Evolutionary conservation across 768 basidiomycete genomes (phyloP).

Genomic region (Pisolithus tinctorius): DNA sequence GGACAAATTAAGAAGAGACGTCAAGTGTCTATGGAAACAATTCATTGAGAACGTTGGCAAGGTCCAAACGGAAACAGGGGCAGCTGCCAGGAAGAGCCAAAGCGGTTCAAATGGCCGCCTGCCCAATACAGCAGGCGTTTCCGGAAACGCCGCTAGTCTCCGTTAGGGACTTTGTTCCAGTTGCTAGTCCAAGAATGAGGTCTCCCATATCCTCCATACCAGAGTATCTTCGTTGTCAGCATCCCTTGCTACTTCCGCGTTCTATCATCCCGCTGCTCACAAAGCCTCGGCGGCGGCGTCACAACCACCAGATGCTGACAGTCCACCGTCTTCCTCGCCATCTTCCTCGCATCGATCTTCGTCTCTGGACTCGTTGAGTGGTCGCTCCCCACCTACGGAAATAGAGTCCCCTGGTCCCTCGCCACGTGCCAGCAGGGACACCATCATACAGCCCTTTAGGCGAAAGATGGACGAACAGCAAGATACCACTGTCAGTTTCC

Average conservation of each 20-base stretch:
- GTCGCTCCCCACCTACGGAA: constrained; percentile 14
- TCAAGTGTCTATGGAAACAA: constrained; percentile 56
- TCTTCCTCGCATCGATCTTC: constrained; percentile 30
- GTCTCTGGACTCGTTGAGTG: constrained; percentile 22
- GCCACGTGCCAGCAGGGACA: constrained; percentile 21
- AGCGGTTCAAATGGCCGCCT: constrained; percentile 18
- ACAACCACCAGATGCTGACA: constrained; percentile 11
- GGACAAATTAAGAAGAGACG: constrained; percentile 45
- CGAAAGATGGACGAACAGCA: constrained; percentile 42
- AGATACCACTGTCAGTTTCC: constrained; percentile 42
- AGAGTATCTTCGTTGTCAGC: constrained; percentile 60
- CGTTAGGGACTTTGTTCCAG: constrained; percentile 55
- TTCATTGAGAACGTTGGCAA: constrained; percentile 45
- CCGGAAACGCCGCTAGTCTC: constrained; percentile 30
- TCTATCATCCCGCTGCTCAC: constrained; percentile 44
- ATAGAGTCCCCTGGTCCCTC: constrained; percentile 14
- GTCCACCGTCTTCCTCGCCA: constrained; percentile 26
- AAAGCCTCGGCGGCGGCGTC: constrained; percentile 12
- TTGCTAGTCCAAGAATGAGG: constrained; percentile 30
- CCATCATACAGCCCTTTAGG: constrained; percentile 29
- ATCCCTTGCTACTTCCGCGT: constrained; percentile 55
- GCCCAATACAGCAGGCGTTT: constrained; percentile 14
- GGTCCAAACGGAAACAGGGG: constrained; percentile 34
- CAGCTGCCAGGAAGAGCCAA: constrained; percentile 9
- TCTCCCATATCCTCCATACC: constrained; percentile 33